Percentiles rank a stretch among this genome's conserved stretches.
Evolutionary conservation across 2,329 filamentous ascomycete genomes (phyloP).

Genomic region (Microsporum audouinii): DNA sequence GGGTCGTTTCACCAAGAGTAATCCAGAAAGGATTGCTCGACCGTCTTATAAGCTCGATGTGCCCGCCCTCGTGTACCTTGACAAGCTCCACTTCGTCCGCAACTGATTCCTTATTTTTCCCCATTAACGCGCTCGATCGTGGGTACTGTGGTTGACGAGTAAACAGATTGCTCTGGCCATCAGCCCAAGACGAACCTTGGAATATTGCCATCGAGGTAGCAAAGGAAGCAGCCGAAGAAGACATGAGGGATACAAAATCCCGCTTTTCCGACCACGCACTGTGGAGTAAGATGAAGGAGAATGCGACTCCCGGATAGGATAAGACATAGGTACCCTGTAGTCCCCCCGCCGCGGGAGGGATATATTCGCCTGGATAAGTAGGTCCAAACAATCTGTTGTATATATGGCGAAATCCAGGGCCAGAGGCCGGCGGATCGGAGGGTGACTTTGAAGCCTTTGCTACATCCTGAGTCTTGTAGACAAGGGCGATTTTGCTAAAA

Average conservation of each 20-base stretch:
- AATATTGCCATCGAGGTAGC: constrained; percentile 87
- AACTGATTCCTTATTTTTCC: constrained; percentile 64
- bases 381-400: constrained; percentile 90
- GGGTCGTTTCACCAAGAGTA: constrained; percentile 70
- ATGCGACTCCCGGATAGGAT: constrained; percentile 88
- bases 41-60: constrained; percentile 64
- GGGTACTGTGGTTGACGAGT: constrained; percentile 62
- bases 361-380: constrained; percentile 86
- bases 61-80: constrained; percentile 64
- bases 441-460: constrained; percentile 44
- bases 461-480: constrained; percentile 71
- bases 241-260: constrained; percentile 78
- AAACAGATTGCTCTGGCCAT: constrained; percentile 66
- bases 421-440: constrained; percentile 28
- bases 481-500: constrained; percentile 72
- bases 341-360: constrained; percentile 49
- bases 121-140: constrained; percentile 56
- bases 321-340: constrained; percentile 69
- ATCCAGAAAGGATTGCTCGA: constrained; percentile 59
- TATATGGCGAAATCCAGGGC: constrained; percentile 75
- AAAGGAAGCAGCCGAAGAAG: constrained; percentile 61
- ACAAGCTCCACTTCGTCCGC: constrained; percentile 81
- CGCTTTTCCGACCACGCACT: constrained; percentile 60
- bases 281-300: constrained; percentile 69
- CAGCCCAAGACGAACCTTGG: constrained; percentile 78